Evolutionary conservation across 208 protist species (phyloP).

Genomic region (Leishmania turanica): DNA sequence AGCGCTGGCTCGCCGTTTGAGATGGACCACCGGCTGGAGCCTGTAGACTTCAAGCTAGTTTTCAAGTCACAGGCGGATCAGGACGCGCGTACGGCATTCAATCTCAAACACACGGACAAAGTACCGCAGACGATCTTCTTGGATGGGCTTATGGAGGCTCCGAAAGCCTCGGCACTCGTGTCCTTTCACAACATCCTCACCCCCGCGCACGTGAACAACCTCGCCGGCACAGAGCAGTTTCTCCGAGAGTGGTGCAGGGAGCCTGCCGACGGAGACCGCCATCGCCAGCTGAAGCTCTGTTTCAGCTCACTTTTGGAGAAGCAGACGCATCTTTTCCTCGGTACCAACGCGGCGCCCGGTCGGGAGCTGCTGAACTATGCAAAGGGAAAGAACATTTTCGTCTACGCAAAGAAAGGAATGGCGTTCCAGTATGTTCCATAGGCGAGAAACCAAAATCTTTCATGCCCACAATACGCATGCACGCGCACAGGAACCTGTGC

Average conservation of each 20-base stretch:
- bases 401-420: slow-evolving; percentile 78
- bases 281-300: slow-evolving; percentile 70
- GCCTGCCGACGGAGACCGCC: slow-evolving; percentile 76
- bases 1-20: slow-evolving; percentile 83
- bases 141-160: slow-evolving; percentile 76
- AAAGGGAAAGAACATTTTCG: slow-evolving; percentile 79
- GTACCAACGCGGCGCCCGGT: slow-evolving; percentile 58
- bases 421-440: slow-evolving; percentile 74
- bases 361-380: slow-evolving; percentile 83
- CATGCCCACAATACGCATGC: not conserved
- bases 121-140: slow-evolving; percentile 73
- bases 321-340: slow-evolving; percentile 77
- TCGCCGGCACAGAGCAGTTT: slow-evolving; percentile 70
- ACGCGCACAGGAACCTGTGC: not conserved
- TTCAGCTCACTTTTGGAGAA: slow-evolving; percentile 59
- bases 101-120: slow-evolving; percentile 67
- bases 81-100: slow-evolving; percentile 79
- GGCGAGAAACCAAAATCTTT: not conserved
- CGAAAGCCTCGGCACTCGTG: slow-evolving; percentile 64
- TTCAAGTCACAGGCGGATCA: slow-evolving; percentile 74
- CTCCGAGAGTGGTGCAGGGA: slow-evolving; percentile 62
- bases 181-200: slow-evolving; percentile 61
- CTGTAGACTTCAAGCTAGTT: slow-evolving; percentile 85
- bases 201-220: slow-evolving; percentile 58
- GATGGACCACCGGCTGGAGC: slow-evolving; percentile 87